A percentile compares a stretch with the other conserved stretches of the same genome.
phyloP scores from a whole-genome alignment of 805 yeast species.

The Candida silvatica region DNA sequence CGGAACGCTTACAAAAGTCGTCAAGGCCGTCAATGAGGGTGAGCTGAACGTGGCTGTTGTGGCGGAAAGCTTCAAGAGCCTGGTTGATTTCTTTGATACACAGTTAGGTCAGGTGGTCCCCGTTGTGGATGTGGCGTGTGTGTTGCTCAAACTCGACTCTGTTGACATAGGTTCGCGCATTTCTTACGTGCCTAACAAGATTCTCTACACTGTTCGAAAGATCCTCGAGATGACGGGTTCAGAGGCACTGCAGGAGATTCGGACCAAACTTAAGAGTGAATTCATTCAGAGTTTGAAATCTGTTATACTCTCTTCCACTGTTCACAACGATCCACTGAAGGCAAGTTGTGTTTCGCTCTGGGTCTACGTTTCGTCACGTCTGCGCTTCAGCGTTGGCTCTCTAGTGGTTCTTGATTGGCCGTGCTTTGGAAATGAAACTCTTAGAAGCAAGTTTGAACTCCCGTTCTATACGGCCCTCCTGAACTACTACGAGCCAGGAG shows the following conservation, averaged over 20 bases:
- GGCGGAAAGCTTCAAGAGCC: not conserved
- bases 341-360: constrained; percentile 11
- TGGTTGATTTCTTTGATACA: constrained; percentile 1
- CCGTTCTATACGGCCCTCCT: constrained; percentile 15
- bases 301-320: constrained; percentile 8
- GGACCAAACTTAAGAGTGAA: constrained; percentile 9
- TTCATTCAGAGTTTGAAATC: constrained; percentile 11
- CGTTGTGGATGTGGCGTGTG: constrained; percentile 5
- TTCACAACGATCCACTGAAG: constrained; percentile 9
- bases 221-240: constrained; percentile 2
- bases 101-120: constrained; percentile 1
- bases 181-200: constrained; percentile 3
- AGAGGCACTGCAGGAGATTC: not conserved
- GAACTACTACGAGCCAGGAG: constrained; percentile 8
- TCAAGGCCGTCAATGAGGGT: constrained; percentile 2
- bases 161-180: constrained; percentile 6
- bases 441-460: constrained; percentile 15
- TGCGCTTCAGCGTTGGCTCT: constrained; percentile 12
- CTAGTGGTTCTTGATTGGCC: constrained; percentile 22
- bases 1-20: constrained; percentile 1
- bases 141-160: constrained; percentile 8
- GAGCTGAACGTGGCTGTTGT: not conserved
- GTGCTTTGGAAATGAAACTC: constrained; percentile 15
- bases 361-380: constrained; percentile 11
- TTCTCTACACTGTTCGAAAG: constrained; percentile 5